Evolutionary conservation across 805 yeast species (phyloP).

Genomic region (Jamesozyma rosinii): DNA sequence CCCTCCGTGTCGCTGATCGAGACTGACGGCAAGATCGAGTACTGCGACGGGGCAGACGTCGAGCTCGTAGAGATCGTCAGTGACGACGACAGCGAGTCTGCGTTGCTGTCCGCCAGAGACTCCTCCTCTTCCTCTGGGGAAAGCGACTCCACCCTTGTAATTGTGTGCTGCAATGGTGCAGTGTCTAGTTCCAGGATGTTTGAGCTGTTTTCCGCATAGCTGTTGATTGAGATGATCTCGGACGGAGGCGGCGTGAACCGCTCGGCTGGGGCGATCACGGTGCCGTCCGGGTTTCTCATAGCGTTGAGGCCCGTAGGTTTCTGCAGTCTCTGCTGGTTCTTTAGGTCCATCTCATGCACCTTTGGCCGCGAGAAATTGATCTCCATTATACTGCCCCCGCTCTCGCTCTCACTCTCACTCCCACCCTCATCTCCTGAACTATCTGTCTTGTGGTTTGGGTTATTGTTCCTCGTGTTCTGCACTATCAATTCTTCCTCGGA

Average conservation of each 20-base stretch:
- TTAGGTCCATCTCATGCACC: neutral
- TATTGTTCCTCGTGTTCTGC: no score
- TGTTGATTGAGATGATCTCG: constrained; percentile 20
- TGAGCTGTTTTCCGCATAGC: constrained; percentile 8
- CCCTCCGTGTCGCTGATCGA: constrained; percentile 26
- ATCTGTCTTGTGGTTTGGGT: no score
- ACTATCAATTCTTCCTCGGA: no score
- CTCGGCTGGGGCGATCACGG: no score
- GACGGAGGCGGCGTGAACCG: constrained; percentile 16
- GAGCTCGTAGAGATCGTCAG: constrained; percentile 1
- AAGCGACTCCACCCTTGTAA: no score
- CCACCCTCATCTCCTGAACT: no score
- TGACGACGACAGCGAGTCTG: constrained; percentile 4
- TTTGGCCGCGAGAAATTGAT: constrained; percentile 16
- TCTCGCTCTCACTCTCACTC: constrained; percentile 8
- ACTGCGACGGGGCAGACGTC: constrained; percentile 6
- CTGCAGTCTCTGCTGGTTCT: no score
- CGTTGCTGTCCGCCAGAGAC: no score
- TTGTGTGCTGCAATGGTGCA: constrained; percentile 2
- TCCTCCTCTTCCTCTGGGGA: no score
- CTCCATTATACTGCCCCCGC: constrained; percentile 16
- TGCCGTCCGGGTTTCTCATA: no score
- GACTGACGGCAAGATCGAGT: constrained; percentile 27
- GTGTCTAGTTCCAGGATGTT: constrained; percentile 1
- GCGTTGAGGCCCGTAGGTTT: no score